Percentiles rank a stretch among this genome's conserved stretches.
These are phyloP conservation scores for Linderina pennispora DNA, from an alignment of 192 early-diverging fungal species.

Conservation along the genomic window DNA sequence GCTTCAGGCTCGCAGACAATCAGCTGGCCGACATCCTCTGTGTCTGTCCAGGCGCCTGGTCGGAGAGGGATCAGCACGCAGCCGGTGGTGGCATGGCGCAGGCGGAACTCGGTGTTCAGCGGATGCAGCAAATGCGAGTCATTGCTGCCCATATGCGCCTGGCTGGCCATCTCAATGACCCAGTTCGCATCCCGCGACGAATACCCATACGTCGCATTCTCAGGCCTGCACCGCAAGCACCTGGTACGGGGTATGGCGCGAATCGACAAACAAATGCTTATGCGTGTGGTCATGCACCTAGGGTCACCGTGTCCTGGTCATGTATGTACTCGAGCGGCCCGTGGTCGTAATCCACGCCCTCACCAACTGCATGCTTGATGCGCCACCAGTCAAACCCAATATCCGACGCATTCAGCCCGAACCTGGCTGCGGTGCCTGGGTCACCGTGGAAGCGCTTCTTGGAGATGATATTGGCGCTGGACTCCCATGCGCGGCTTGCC, in stretches of 20 bases:
- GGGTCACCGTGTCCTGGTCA: no score
- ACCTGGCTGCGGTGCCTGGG: conserved; percentile 70
- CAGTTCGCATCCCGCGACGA: no score
- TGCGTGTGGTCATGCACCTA: no score
- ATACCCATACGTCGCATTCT: no score
- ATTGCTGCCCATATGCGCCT: background rate
- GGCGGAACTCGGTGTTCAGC: conserved; percentile 45
- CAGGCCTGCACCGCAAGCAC: conserved; percentile 2
- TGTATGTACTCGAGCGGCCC: no score
- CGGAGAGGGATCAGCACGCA: conserved; percentile 63
- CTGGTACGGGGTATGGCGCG: no score
- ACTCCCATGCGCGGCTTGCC: conserved; percentile 35
- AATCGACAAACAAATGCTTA: no score
- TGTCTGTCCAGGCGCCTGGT: conserved; percentile 67
- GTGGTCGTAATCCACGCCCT: background rate
- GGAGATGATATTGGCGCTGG: no score
- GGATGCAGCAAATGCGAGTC: conserved; percentile 30
- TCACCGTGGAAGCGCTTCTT: conserved; percentile 48
- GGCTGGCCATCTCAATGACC: background rate
- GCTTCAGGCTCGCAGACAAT: conserved; percentile 58
- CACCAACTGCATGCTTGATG: conserved; percentile 49
- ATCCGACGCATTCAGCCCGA: conserved; percentile 82
- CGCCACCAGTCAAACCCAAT: conserved; percentile 82
- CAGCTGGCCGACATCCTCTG: conserved; percentile 70
- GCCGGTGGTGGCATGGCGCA: conserved; percentile 61